Conservation (phyloP, 2,329 filamentous ascomycete genomes). For the Fusarium nisikadoi region DNA sequence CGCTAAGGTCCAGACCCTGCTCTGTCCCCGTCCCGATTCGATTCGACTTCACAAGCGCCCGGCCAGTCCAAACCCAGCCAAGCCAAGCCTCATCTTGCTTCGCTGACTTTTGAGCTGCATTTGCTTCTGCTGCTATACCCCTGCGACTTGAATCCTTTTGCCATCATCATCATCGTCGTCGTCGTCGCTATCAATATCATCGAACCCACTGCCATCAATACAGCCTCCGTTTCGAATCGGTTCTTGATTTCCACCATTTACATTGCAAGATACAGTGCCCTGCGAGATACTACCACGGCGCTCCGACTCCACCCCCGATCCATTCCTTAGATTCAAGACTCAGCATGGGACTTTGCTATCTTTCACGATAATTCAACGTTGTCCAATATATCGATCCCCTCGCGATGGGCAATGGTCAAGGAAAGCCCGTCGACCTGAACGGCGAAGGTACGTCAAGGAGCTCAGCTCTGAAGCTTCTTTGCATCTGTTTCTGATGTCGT, state of each 20-base stretch:
- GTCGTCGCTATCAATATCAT: neutral
- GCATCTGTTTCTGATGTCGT: neutral
- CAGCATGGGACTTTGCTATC: constrained; percentile 46
- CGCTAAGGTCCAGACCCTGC: constrained; percentile 40
- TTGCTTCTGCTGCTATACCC: constrained; percentile 26
- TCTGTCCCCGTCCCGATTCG: constrained; percentile 37
- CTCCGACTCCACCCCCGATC: constrained; percentile 40
- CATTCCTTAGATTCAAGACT: constrained; percentile 39
- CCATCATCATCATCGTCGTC: constrained; percentile 16
- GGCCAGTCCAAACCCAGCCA: constrained; percentile 16
- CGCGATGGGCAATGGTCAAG: constrained; percentile 92
- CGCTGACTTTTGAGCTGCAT: constrained; percentile 34
- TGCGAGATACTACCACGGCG: constrained; percentile 36
- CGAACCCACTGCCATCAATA: neutral
- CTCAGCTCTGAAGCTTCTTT: neutral
- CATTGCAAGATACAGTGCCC: constrained; percentile 34
- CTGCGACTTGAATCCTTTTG: constrained; percentile 18
- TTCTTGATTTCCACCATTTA: neutral
- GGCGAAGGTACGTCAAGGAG: constrained; percentile 77
- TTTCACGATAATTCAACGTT: constrained; percentile 46
- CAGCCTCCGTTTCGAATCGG: constrained; percentile 3
- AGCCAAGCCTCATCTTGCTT: constrained; percentile 37
- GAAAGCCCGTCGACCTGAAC: constrained; percentile 90
- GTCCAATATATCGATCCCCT: constrained; percentile 41
- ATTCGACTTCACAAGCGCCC: constrained; percentile 35